These are phyloP conservation scores for Saururus chinensis DNA, from an alignment of 164 flowering plant genomes.

Conservation along the genomic window DNA sequence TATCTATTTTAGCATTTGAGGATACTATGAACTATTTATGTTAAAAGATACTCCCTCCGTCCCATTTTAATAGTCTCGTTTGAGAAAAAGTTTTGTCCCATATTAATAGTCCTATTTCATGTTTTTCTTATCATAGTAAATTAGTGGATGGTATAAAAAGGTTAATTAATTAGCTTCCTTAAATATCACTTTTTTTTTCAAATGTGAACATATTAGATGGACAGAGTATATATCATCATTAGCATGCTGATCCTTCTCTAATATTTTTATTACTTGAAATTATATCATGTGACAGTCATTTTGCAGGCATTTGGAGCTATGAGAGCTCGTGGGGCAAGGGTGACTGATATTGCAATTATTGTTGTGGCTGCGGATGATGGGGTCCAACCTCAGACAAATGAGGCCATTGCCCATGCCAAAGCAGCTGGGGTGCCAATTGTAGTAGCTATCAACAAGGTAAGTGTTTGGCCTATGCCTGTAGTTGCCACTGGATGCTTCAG, in stretches of 20 bases:
- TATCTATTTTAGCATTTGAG: not conserved
- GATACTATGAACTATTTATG: not conserved
- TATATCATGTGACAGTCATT: not conserved
- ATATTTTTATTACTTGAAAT: not conserved
- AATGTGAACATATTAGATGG: no score
- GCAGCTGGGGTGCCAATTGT: constrained; percentile 92
- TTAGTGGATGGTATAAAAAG: no score
- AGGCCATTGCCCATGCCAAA: constrained; percentile 97
- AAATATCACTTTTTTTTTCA: no score
- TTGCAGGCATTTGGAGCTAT: constrained; percentile 93
- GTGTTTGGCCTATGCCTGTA: not conserved
- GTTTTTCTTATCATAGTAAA: no score
- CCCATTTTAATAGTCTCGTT: no score
- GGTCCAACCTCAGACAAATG: constrained; percentile 91
- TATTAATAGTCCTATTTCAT: no score
- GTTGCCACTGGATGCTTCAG: not conserved
- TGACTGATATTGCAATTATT: constrained; percentile 90
- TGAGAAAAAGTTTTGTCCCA: no score
- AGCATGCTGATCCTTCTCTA: not conserved
- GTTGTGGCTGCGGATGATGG: constrained; percentile 99
- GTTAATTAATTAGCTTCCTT: no score
- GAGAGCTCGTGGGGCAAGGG: constrained; percentile 98
- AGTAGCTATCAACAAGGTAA: constrained; percentile 84
- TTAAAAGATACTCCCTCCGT: no score
- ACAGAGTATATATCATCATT: not conserved